Evolutionary conservation across 2,329 filamentous ascomycete genomes (phyloP), one percentile per base, ranked within the genome.

Genomic region (Blastomyces percursus): DNA sequence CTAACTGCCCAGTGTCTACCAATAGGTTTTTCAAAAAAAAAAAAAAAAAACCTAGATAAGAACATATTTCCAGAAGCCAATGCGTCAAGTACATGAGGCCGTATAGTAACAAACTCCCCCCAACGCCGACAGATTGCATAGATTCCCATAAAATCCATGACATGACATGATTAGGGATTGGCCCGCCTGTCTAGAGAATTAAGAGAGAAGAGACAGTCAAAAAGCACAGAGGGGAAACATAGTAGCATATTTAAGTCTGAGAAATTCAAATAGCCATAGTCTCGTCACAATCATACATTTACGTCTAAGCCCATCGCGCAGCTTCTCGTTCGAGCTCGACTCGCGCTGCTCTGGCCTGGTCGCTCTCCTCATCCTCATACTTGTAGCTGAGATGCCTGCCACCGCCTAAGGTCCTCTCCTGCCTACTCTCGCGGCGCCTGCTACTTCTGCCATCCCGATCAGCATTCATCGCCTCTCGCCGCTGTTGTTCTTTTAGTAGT

Each of bases 401-500:
- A 6, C 70, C 72, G 6, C 70, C 71, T 9, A 63, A 52, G 30
- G 71, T 64, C 32, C 66, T 64, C 19, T 71, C 68, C 58, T 75
- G 74, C 63, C 67, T 67, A 65, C 69, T 71, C 24, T 73, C 72
- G n/a, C 72, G 72, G 38, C 71, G 68, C n/a, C 72, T 68, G 52
- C 70, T 68, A 55, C 70, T 66, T 59, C 72, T 74, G 55, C 70
- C 62, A 27, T 68, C 69, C 19, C 66, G 68, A 44, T 74, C 71
- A 21, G 69, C 67, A 59, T 71, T 70, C 65, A 74, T 70, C 8
- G 79, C 79, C 5, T 91, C 88, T 4, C 78, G 78, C 12, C 80
- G 82, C 62, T 94, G 90, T 67, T 82, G 80, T 69, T 89, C 86
- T 65, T 84, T 85, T 51, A 90, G 72, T 62, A 84, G 76, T 8